Base-by-base conservation (phyloP, 257 asterid genomes). In the Solanum ossicruentum region DNA sequence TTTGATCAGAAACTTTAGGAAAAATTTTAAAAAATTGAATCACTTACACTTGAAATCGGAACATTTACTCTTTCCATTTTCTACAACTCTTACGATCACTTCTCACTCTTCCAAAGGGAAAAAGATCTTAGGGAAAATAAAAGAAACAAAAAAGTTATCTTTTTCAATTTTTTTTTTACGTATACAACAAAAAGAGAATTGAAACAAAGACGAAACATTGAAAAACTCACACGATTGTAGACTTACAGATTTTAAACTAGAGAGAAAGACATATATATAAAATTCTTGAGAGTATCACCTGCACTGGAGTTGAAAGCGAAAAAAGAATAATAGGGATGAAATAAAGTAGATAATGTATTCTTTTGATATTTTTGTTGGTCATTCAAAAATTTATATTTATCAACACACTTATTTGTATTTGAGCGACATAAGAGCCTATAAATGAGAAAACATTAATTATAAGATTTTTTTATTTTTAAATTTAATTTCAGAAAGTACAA, bases 51-150 rank as follows among this genome's bases (percentile, higher is more conserved):
- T 36, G 39, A 36, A 36, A 81, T 91, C 92, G 87, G 66, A 89
- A 89, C 9, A 90, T 71, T 1, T 82, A 54, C 86, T 91, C 92
- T 87, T 90, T 90, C 86, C 89, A 58, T 8, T 83, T 87, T 77
- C 57, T 84, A 81, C 87, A 86, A 28, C 79, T 84, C 79, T 83
- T 32, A 85, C 89, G 83, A 6, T 86, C 87, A 43, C 82, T 87
- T 49, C 69, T 84, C 92, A 90, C 89, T 51, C 10, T 60, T 11
- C 39, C 10, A 69, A 69, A 7, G 39, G 51, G 4, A 36, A 69
- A 70, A 32, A 69, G n/a, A 54, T 54, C 20, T 66, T n/a, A 32
- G 9, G 5, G 3, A 26, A 65, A 12, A 28, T 28, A 28, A 6
- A 67, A 12, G 12, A 32, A 36, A 36, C 39, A 36, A 36, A 36